Conservation (phyloP, 768 basidiomycete genomes). For the Hemileccinum rubropunctum region DNA sequence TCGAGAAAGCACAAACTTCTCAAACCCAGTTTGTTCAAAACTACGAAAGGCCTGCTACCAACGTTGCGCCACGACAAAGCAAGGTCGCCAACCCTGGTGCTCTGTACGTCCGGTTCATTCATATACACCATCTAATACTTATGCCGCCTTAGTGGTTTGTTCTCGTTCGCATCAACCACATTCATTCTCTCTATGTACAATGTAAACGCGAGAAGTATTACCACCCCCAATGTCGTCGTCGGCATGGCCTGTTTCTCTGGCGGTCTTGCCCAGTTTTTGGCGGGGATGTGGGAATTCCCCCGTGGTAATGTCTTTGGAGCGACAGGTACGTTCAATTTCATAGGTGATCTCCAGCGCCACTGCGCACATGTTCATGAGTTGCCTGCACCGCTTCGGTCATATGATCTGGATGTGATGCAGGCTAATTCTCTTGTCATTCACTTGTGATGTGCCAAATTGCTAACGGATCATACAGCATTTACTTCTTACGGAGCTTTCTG, state of each 20-base stretch:
- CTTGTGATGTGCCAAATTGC: not conserved
- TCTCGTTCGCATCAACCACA: conserved; percentile 82
- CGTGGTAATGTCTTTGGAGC: conserved; percentile 69
- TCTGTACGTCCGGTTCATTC: conserved; percentile 23
- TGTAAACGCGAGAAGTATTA: conserved; percentile 50
- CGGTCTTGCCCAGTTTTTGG: conserved; percentile 81
- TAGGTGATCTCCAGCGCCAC: not conserved
- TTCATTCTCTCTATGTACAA: conserved; percentile 79
- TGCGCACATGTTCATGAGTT: not conserved
- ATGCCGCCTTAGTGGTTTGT: conserved; percentile 54
- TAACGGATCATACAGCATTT: conserved; percentile 51
- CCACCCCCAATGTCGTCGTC: conserved; percentile 65
- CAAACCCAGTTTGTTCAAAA: conserved; percentile 19
- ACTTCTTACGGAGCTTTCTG: conserved; percentile 85
- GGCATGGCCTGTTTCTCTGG: conserved; percentile 88
- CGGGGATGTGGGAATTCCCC: conserved; percentile 88
- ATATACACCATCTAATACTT: not conserved
- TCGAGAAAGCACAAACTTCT: conserved; percentile 30
- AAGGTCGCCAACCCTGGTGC: conserved; percentile 54
- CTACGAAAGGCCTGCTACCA: conserved; percentile 14
- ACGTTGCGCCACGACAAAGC: conserved; percentile 27
- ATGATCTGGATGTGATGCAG: not conserved
- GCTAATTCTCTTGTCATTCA: not conserved
- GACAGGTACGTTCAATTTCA: conserved; percentile 48
- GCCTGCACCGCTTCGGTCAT: not conserved